These are phyloP conservation scores for Colletotrichum eremochloae DNA, from an alignment of 2,329 filamentous ascomycete genomes.

Conservation along the genomic window DNA sequence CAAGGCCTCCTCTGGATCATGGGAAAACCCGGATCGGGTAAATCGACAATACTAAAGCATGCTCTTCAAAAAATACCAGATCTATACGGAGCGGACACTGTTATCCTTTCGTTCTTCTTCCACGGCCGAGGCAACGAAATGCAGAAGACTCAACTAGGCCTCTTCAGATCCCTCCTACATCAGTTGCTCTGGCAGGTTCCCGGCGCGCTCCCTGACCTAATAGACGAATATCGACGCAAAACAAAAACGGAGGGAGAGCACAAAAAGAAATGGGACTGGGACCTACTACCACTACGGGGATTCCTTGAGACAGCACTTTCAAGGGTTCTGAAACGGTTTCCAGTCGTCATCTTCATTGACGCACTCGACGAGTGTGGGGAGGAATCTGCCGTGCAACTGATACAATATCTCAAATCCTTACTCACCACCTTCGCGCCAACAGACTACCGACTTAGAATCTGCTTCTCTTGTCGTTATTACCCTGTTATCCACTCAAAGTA, in stretches of 20 bases:
- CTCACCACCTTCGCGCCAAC: background rate
- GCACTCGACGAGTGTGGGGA: background rate
- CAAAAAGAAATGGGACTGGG: background rate
- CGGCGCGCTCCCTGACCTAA: background rate
- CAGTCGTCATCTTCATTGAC: background rate
- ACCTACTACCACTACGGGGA: background rate
- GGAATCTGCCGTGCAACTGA: background rate
- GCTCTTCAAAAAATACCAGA: background rate
- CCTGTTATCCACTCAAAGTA: background rate
- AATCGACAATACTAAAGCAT: background rate
- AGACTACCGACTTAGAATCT: background rate
- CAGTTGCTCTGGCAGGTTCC: background rate
- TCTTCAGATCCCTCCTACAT: background rate
- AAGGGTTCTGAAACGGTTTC: background rate
- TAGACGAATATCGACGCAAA: background rate
- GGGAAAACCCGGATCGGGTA: background rate
- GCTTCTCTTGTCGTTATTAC: background rate
- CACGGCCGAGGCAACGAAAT: background rate
- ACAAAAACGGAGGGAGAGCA: background rate
- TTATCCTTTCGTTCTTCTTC: background rate
- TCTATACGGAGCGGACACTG: background rate
- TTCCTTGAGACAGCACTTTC: background rate
- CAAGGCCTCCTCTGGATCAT: background rate
- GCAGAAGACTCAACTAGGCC: background rate
- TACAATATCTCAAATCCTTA: background rate